Evolutionary conservation across 139 green algal species (phyloP).

Genomic region (Nannochloris sp.): DNA sequence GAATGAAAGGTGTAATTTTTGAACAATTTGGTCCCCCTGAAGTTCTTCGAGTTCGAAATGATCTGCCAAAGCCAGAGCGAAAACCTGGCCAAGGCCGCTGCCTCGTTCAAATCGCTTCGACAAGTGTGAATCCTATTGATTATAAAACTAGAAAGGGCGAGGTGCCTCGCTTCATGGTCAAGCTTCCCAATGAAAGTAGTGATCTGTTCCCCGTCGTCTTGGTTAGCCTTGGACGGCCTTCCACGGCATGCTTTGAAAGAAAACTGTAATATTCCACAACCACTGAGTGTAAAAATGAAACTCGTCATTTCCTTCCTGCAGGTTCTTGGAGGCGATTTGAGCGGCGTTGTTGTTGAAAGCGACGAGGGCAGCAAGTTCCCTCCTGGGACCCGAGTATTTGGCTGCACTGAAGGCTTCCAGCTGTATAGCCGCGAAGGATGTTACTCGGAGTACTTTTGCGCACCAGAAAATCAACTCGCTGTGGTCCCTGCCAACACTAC

Average conservation of each 20-base stretch:
- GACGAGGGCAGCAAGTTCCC: not conserved
- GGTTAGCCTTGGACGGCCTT: no score
- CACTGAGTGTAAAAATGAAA: not conserved
- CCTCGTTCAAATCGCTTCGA: slow-evolving; percentile 1
- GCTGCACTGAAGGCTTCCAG: not conserved
- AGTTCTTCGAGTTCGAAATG: no score
- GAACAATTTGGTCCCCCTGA: no score
- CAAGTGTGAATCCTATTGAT: slow-evolving; percentile 2
- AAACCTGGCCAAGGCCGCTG: not conserved
- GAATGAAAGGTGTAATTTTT: no score
- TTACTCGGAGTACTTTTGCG: not conserved
- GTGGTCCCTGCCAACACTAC: slow-evolving; percentile 6
- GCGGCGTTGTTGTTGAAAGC: slow-evolving; percentile 2
- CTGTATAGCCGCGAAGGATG: not conserved
- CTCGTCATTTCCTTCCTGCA: not conserved
- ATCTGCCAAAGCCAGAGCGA: no score
- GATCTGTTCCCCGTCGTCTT: not conserved
- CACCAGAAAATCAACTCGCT: not conserved
- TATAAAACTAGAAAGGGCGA: slow-evolving; percentile 6
- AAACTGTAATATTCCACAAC: no score
- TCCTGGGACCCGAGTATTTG: not conserved
- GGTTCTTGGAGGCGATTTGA: slow-evolving; percentile 1
- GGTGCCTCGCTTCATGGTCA: slow-evolving; percentile 1
- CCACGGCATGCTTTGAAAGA: no score
- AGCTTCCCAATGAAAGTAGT: not conserved